Evolutionary conservation across 768 basidiomycete genomes (phyloP).

Genomic region (Pleurotus salmoneostramineus): DNA sequence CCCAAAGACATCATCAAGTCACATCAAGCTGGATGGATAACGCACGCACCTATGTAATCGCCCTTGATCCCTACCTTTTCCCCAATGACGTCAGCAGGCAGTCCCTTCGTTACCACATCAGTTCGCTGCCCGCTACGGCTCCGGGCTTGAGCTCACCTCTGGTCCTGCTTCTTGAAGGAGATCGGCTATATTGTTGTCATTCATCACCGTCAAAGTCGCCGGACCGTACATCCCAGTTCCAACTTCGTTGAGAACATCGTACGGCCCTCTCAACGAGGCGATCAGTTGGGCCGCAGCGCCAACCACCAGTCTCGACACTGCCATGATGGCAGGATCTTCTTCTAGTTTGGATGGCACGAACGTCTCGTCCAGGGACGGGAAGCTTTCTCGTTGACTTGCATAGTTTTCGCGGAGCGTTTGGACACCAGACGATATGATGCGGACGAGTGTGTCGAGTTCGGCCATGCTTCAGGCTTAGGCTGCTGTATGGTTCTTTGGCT

Average conservation of each 20-base stretch:
- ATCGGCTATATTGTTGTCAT: constrained; percentile 30
- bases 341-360: constrained; percentile 20
- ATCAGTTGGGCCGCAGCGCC: constrained; percentile 27
- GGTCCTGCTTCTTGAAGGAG: constrained; percentile 36
- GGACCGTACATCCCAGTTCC: constrained; percentile 21
- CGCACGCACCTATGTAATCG: constrained; percentile 26
- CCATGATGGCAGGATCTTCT: constrained; percentile 15
- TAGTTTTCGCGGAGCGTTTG: constrained; percentile 14
- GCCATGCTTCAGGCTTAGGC: background rate
- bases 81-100: constrained; percentile 31
- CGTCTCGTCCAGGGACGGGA: constrained; percentile 19
- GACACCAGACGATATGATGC: constrained; percentile 18
- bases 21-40: background rate
- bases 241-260: constrained; percentile 17
- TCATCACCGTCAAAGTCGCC: constrained; percentile 21
- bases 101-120: constrained; percentile 15
- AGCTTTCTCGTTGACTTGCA: constrained; percentile 5
- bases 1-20: background rate
- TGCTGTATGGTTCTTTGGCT: background rate
- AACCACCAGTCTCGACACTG: constrained; percentile 21
- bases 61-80: constrained; percentile 21
- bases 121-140: background rate
- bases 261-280: constrained; percentile 21
- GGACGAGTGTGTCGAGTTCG: background rate
- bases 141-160: constrained; percentile 14